Evolutionary conservation across 2,329 filamentous ascomycete species (phyloP).

Genomic region (Neurospora sp.): DNA sequence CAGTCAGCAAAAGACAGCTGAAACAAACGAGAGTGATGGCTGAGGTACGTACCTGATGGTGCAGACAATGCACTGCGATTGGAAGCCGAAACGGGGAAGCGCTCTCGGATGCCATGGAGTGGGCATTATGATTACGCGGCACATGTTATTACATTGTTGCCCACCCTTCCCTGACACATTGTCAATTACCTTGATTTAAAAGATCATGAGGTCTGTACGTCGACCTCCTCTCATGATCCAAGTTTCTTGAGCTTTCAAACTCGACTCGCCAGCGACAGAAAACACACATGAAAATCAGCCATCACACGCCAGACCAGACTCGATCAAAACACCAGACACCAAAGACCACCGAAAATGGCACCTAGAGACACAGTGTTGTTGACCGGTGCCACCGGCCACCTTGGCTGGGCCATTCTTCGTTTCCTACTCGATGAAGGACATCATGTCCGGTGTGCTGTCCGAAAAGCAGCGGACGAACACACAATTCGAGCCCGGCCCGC

Average conservation of each 20-base stretch:
- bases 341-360: background rate
- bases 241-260: background rate
- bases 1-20: background rate
- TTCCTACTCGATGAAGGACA: slow-evolving; percentile 25
- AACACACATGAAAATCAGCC: background rate
- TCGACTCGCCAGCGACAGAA: background rate
- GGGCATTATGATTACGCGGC: background rate
- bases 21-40: background rate
- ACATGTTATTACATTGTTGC: background rate
- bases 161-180: background rate
- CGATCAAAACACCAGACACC: background rate
- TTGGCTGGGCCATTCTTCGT: slow-evolving; percentile 25
- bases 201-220: background rate
- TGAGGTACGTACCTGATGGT: background rate
- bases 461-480: slow-evolving; percentile 22
- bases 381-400: slow-evolving; percentile 28
- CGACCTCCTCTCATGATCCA: background rate
- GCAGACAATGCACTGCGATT: background rate
- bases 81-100: background rate
- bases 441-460: slow-evolving; percentile 26
- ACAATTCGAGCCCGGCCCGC: slow-evolving; percentile 18
- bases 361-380: slow-evolving; percentile 16
- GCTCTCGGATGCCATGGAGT: background rate
- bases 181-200: background rate
- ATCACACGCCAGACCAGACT: background rate